Base-by-base conservation (phyloP, 2,329 filamentous ascomycete species). In the Apiospora phragmitis region DNA sequence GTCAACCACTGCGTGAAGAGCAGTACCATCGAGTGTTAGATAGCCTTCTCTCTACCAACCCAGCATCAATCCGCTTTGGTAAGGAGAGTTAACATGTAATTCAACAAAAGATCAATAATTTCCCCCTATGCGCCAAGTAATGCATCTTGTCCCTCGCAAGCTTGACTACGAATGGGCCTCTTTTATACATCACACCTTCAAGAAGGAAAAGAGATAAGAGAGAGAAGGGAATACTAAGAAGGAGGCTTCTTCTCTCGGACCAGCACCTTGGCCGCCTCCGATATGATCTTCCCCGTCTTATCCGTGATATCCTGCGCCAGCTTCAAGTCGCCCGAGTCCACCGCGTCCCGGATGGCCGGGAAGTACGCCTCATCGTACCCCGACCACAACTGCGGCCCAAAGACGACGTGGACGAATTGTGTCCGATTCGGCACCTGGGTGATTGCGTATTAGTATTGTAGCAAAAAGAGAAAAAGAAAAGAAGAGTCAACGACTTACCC, bases 381-480 rank as follows among this genome's bases (percentile, higher is more conserved):
- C 43, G 91, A 91, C 92, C 94, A 95, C 3, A 89, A 84, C 77
- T 94, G 89, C 0, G 96, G 96, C 1, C 93, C 95, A 79, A 95
- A 97, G 70, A 99, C 84, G 77, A 97, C 88, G 81, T 98, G 96
- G 81, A 97, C 97, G 86, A 94, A 99, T 82, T 98, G 96, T 6
- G 93, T 93, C 74, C 95, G 91, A 76, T 94, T 94, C 49, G 93
- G 93, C 5, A 97, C 88, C 92, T 94, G 70, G 70, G 32, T 43
- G 3, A 11, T 4, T 5, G 11, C 24, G 29, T 3, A 7, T 5
- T 59, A 29, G 35, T 59, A 55, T 12, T 32, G 32, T 18, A 14
- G 24, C 2, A 21, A 11, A 69, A 42, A 18, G 42, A 68, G 21
- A 45, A 32, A 43, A 14, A 4, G 66, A 24, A 38, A 67, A 38